Percentiles rank a stretch among this genome's conserved stretches.
These are phyloP conservation scores for Eucalyptus regnans DNA, from an alignment of 345 rosid genomes.

Conservation along the genomic window DNA sequence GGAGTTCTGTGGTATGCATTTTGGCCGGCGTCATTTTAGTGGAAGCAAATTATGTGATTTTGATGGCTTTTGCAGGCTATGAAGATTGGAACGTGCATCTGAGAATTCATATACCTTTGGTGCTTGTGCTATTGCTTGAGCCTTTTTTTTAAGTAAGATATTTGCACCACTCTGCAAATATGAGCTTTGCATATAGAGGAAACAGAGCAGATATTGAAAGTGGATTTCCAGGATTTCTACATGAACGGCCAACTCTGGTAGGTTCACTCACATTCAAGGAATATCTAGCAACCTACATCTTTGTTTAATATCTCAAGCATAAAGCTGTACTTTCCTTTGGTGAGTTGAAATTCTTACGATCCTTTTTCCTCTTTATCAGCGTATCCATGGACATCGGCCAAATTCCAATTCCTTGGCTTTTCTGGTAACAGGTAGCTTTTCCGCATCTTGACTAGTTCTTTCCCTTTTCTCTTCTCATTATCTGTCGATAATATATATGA, in stretches of 20 bases:
- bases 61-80: not conserved
- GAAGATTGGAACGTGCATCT: not conserved
- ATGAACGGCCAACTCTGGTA: conserved; percentile 72
- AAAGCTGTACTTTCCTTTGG: not conserved
- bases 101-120: not conserved
- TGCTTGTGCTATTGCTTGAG: not conserved
- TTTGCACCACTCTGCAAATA: conserved; percentile 4
- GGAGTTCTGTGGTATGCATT: not conserved
- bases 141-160: not conserved
- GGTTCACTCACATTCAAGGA: not conserved
- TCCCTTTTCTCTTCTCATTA: not conserved
- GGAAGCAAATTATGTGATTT: not conserved
- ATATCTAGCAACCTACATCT: not conserved
- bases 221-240: conserved; percentile 55
- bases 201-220: conserved; percentile 74
- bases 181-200: conserved; percentile 89
- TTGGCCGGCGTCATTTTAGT: not conserved
- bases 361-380: conserved; percentile 23
- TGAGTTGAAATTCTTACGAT: not conserved
- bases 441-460: not conserved
- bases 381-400: conserved; percentile 72
- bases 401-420: conserved; percentile 82
- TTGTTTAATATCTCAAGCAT: not conserved
- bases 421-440: conserved; percentile 66
- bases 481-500: not conserved